phyloP scores from a whole-genome alignment of 306 rosid genomes.

The Macrotyloma uniflorum region DNA sequence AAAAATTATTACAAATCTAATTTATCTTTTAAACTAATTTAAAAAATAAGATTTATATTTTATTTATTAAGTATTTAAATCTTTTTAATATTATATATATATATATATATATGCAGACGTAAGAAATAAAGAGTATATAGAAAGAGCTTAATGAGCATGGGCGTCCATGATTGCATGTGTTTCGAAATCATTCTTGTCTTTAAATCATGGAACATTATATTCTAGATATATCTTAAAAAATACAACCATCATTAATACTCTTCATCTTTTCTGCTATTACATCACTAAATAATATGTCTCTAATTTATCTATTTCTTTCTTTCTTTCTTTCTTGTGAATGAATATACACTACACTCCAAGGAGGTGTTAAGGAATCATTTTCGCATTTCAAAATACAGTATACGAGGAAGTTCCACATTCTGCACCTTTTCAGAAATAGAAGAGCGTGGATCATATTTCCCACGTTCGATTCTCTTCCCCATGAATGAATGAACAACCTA shows the following conservation, averaged over 20 bases:
- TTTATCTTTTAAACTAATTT: too few relatives aligned
- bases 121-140: neutral
- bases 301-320: too few relatives aligned
- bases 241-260: too few relatives aligned
- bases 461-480: conserved; percentile 20
- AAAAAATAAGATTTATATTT: too few relatives aligned
- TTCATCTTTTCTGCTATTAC: too few relatives aligned
- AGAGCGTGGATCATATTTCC: conserved; percentile 18
- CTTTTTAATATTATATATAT: too few relatives aligned
- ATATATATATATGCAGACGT: neutral
- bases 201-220: neutral
- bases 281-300: too few relatives aligned
- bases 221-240: too few relatives aligned
- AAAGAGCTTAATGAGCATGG: conserved; percentile 9
- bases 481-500: too few relatives aligned
- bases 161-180: conserved; percentile 8
- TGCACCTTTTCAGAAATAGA: neutral
- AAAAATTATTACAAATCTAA: too few relatives aligned
- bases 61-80: too few relatives aligned
- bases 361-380: neutral
- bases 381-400: neutral
- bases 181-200: neutral
- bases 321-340: too few relatives aligned
- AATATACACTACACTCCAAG: neutral
- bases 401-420: neutral